Evolutionary conservation across 306 rosid species (phyloP).

Genomic region (Trifolium dubium): DNA sequence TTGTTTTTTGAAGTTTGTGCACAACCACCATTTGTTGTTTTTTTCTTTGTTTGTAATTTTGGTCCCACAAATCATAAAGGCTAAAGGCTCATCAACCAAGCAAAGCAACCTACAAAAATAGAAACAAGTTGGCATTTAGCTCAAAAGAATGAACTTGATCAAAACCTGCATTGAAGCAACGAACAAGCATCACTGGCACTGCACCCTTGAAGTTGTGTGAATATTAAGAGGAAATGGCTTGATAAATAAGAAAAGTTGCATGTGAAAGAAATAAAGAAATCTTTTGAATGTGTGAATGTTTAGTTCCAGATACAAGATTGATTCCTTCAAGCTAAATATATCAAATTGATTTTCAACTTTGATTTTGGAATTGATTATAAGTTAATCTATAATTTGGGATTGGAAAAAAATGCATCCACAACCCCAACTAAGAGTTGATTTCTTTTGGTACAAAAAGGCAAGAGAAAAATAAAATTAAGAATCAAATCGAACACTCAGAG

Average conservation of each 20-base stretch:
- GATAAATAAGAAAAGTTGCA: not conserved
- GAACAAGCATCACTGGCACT: not conserved
- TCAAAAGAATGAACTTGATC: not conserved
- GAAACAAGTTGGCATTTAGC: slow-evolving; percentile 1
- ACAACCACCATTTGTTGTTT: not conserved
- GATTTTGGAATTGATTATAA: not conserved
- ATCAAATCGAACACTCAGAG: too few species aligned
- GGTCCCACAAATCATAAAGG: not conserved
- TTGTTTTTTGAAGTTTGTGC: not conserved
- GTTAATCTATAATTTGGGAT: too few species aligned
- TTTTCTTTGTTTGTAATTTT: not conserved
- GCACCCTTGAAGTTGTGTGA: not conserved
- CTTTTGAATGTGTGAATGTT: not conserved
- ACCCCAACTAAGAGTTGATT: too few species aligned
- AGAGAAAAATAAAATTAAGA: too few species aligned
- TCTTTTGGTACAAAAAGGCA: too few species aligned
- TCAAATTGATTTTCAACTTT: not conserved
- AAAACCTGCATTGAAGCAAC: not conserved
- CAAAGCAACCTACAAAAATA: not conserved
- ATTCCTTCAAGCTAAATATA: too few species aligned
- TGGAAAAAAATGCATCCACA: too few species aligned
- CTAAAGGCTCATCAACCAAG: not conserved
- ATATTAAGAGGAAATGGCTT: not conserved
- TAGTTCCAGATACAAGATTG: not conserved
- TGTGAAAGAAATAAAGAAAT: not conserved